A percentile compares a stretch with the other conserved stretches of the same genome.
These are phyloP conservation scores for Dendryphion nanum DNA, from an alignment of 2,329 filamentous ascomycete genomes.

Conservation along the genomic window DNA sequence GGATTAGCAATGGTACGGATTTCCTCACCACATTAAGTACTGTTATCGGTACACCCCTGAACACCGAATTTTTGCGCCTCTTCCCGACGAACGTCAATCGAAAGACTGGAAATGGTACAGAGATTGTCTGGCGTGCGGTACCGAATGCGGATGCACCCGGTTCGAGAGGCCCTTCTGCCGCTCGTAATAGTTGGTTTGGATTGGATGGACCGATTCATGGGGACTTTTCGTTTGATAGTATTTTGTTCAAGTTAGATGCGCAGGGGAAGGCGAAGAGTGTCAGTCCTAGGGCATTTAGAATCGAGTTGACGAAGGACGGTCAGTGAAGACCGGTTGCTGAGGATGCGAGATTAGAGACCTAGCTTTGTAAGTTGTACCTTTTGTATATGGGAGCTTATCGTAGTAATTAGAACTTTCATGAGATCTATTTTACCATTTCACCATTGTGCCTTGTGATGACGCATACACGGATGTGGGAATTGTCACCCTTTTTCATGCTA, in stretches of 20 bases:
- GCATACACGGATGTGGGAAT: too few relatives aligned
- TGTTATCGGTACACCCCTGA: not conserved
- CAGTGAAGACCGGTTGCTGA: too few relatives aligned
- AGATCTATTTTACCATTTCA: too few relatives aligned
- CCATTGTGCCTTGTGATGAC: too few relatives aligned
- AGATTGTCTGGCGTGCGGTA: slow-evolving; percentile 3
- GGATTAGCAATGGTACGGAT: slow-evolving; percentile 33
- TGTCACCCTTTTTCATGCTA: too few relatives aligned
- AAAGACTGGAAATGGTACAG: slow-evolving; percentile 4
- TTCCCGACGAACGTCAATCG: slow-evolving; percentile 22
- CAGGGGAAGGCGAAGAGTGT: slow-evolving; percentile 13
- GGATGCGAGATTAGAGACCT: too few relatives aligned
- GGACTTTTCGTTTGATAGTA: slow-evolving; percentile 12
- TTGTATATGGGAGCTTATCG: too few relatives aligned
- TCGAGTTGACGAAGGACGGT: slow-evolving; percentile 9
- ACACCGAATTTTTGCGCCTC: slow-evolving; percentile 13
- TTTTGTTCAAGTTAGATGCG: slow-evolving; percentile 16
- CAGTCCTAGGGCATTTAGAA: slow-evolving; percentile 8
- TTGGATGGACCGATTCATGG: slow-evolving; percentile 15
- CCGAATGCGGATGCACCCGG: not conserved
- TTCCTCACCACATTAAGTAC: slow-evolving; percentile 16
- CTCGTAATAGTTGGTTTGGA: slow-evolving; percentile 10
- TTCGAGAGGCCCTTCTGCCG: slow-evolving; percentile 7
- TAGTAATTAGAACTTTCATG: too few relatives aligned
- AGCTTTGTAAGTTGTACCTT: too few relatives aligned